phyloP scores from a whole-genome alignment of 176 grass and related monocot species.

The Ampelocalamus luodianensis region DNA sequence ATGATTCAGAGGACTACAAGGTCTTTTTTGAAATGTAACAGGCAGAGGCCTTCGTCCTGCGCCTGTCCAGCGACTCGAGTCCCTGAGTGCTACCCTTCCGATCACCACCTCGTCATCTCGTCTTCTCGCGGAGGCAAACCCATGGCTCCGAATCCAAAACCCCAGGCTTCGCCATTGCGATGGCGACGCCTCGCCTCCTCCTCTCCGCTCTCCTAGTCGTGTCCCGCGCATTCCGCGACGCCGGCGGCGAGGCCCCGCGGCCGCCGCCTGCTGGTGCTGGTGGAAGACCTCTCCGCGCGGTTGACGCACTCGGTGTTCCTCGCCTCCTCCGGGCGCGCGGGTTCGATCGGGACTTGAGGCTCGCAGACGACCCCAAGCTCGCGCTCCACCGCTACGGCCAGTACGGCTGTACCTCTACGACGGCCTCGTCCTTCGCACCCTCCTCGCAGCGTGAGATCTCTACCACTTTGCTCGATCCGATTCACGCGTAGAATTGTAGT shows the following conservation, averaged over 20 bases:
- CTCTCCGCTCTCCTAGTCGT: neutral
- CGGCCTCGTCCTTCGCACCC: slow-evolving; percentile 81
- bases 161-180: neutral
- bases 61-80: no score
- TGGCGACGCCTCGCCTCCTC: slow-evolving; percentile 49
- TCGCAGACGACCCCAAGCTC: slow-evolving; percentile 71
- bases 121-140: no score
- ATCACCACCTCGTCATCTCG: no score
- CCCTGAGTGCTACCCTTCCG: no score
- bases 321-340: slow-evolving; percentile 70
- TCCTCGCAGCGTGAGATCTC: slow-evolving; percentile 51
- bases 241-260: slow-evolving; percentile 54
- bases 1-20: no score
- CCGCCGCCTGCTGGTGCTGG: slow-evolving; percentile 69
- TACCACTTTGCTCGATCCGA: no score
- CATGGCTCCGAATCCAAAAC: no score
- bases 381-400: slow-evolving; percentile 61
- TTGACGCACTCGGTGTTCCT: slow-evolving; percentile 86
- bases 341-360: slow-evolving; percentile 80
- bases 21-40: no score
- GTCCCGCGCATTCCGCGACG: neutral
- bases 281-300: slow-evolving; percentile 82
- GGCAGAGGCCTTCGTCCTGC: no score
- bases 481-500: no score
- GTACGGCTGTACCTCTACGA: slow-evolving; percentile 93